phyloP scores from a whole-genome alignment of 768 basidiomycete genomes.

The Flagelloscypha sp. region DNA sequence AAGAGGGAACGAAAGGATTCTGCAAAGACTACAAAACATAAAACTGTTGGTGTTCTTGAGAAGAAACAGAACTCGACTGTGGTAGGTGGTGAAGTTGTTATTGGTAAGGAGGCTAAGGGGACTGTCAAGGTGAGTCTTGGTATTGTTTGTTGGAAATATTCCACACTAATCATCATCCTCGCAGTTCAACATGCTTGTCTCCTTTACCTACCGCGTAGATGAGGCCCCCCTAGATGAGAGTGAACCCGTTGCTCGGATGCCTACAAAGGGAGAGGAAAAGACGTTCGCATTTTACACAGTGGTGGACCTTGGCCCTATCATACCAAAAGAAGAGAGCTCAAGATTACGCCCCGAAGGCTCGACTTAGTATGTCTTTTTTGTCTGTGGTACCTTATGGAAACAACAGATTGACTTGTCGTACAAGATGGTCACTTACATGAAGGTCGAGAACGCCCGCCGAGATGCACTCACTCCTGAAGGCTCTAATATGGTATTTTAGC shows the following conservation, averaged over 20 bases:
- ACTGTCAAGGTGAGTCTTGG: conserved; percentile 59
- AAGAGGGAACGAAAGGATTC: conserved; percentile 39
- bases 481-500: too few relatives aligned
- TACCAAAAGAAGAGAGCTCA: conserved; percentile 57
- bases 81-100: conserved; percentile 81
- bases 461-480: too few relatives aligned
- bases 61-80: conserved; percentile 83
- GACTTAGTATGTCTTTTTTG: background rate
- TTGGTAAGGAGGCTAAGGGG: conserved; percentile 72
- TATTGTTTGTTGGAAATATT: conserved; percentile 2
- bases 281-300: conserved; percentile 87
- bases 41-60: conserved; percentile 77
- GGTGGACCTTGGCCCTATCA: conserved; percentile 68
- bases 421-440: too few relatives aligned
- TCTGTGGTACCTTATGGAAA: too few relatives aligned
- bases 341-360: too few relatives aligned
- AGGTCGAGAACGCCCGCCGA: too few relatives aligned
- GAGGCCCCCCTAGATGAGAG: conserved; percentile 65
- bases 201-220: conserved; percentile 91
- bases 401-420: too few relatives aligned
- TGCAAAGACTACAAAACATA: conserved; percentile 35
- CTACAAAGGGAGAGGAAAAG: conserved; percentile 56
- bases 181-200: conserved; percentile 90
- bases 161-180: background rate
- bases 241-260: conserved; percentile 38